Evolutionary conservation across 2,329 filamentous ascomycete genomes (phyloP).

Genomic region (Esteya vermicola): DNA sequence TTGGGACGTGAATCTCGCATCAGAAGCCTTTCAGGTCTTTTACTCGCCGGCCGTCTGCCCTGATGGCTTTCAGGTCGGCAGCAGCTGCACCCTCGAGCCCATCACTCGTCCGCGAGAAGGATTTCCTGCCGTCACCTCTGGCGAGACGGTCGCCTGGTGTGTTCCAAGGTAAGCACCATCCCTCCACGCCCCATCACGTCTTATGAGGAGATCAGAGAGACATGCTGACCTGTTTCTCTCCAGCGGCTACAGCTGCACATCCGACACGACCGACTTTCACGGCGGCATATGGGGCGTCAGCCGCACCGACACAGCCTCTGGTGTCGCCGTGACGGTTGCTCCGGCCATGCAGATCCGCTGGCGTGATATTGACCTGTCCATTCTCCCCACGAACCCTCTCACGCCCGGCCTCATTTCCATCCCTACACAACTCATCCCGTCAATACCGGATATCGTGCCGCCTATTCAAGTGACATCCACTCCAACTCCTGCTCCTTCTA

Average conservation of each 20-base stretch:
- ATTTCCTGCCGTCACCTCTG: slow-evolving; percentile 8
- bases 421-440: no score
- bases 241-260: slow-evolving; percentile 23
- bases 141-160: slow-evolving; percentile 12
- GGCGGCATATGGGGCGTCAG: slow-evolving; percentile 23
- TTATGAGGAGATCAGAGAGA: no score
- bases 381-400: slow-evolving; percentile 22
- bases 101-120: slow-evolving; percentile 6
- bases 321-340: slow-evolving; percentile 16
- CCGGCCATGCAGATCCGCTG: slow-evolving; percentile 25
- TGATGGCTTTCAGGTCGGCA: slow-evolving; percentile 20
- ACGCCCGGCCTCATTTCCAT: slow-evolving; percentile 16
- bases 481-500: not conserved
- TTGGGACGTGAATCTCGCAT: slow-evolving; percentile 20
- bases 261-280: slow-evolving; percentile 24
- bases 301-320: slow-evolving; percentile 9
- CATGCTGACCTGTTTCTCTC: not conserved
- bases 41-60: slow-evolving; percentile 27
- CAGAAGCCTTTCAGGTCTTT: slow-evolving; percentile 22
- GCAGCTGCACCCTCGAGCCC: slow-evolving; percentile 13
- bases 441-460: not conserved
- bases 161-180: slow-evolving; percentile 14
- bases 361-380: slow-evolving; percentile 18
- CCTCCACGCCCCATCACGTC: no score
- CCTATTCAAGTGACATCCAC: not conserved